Evolutionary conservation across 129 eudicot genomes (phyloP).

Genomic region (Flaveria brownii): DNA sequence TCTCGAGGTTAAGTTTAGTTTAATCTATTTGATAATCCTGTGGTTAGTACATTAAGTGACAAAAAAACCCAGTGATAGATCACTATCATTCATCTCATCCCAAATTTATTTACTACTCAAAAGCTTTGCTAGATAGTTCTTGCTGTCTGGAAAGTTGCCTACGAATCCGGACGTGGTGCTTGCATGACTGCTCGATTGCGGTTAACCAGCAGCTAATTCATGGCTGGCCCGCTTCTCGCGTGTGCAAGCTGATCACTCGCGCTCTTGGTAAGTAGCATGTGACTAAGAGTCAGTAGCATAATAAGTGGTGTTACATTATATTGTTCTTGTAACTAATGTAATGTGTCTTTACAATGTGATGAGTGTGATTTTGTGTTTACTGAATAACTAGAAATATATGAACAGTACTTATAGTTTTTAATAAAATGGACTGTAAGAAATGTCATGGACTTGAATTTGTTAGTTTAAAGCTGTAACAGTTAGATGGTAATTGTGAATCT

Average conservation of each 20-base stretch:
- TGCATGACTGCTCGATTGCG: neutral
- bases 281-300: neutral
- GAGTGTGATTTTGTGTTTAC: neutral
- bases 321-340: too few species aligned
- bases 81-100: neutral
- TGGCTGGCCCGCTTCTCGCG: neutral
- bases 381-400: neutral
- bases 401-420: too few species aligned
- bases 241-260: neutral
- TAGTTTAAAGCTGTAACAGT: neutral
- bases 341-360: neutral
- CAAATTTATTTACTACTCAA: conserved; percentile 11
- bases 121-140: neutral
- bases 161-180: neutral
- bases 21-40: neutral
- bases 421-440: too few species aligned
- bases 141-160: neutral
- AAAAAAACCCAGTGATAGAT: neutral
- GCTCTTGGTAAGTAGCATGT: neutral
- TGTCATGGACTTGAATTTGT: too few species aligned
- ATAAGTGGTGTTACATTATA: neutral
- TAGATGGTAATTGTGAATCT: neutral
- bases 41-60: conserved; percentile 7
- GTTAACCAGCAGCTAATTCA: neutral
- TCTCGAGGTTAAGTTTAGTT: conserved; percentile 11